These are phyloP conservation scores for Trametes elegans DNA, from an alignment of 768 basidiomycete species.

Conservation along the genomic window DNA sequence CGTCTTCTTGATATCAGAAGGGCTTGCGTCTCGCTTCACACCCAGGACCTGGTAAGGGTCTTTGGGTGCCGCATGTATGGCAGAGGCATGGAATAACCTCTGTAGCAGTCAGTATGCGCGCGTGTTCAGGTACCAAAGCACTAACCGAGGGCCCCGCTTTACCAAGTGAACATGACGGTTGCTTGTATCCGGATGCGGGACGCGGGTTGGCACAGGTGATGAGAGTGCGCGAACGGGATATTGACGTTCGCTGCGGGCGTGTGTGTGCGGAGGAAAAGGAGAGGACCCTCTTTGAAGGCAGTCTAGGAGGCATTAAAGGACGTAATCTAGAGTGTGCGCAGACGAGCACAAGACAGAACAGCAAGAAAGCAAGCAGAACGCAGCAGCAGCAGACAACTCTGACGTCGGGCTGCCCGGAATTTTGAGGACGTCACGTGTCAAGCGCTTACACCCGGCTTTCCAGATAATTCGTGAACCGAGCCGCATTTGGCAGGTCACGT, in stretches of 20 bases:
- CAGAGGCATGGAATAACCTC: slow-evolving; percentile 77
- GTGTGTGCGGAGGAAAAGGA: slow-evolving; percentile 17
- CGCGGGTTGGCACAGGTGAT: slow-evolving; percentile 5
- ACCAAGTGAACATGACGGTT: not conserved
- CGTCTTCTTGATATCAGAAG: slow-evolving; percentile 93
- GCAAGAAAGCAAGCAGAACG: not conserved
- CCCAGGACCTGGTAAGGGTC: slow-evolving; percentile 93
- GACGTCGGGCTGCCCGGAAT: slow-evolving; percentile 18
- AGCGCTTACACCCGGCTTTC: slow-evolving; percentile 11
- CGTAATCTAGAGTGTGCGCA: no score
- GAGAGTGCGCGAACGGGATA: slow-evolving; percentile 8
- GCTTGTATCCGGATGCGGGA: not conserved
- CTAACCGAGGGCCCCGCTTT: slow-evolving; percentile 15
- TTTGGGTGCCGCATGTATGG: slow-evolving; percentile 52
- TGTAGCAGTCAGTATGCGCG: slow-evolving; percentile 30
- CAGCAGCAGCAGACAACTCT: not conserved
- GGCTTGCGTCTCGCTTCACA: slow-evolving; percentile 75
- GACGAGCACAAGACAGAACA: slow-evolving; percentile 2
- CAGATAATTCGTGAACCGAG: slow-evolving; percentile 11
- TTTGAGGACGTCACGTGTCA: slow-evolving; percentile 13
- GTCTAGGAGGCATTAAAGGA: slow-evolving; percentile 36
- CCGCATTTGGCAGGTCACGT: slow-evolving; percentile 13
- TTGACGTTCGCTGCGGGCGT: not conserved
- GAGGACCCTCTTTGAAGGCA: slow-evolving; percentile 30
- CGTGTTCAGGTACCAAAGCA: not conserved